These are phyloP conservation scores for Parmales sp. DNA, from an alignment of 108 stramenopile genomes.

Conservation along the genomic window DNA sequence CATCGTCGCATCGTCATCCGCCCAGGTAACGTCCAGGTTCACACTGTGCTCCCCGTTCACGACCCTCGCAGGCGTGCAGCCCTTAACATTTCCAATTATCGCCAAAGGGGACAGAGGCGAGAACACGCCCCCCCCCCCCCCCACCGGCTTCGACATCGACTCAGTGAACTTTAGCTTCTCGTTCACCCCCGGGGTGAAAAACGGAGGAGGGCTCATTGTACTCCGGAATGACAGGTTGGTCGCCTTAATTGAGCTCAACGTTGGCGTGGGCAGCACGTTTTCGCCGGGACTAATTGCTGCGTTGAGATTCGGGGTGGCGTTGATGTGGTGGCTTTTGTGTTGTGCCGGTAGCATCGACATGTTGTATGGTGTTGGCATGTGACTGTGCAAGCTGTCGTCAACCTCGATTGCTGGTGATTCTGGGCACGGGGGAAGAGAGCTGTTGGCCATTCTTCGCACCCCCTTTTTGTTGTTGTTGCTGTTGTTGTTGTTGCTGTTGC, in stretches of 20 bases:
- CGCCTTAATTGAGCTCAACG: background rate
- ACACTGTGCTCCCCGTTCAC: constrained; percentile 1
- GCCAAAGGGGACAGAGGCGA: background rate
- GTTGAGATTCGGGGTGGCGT: background rate
- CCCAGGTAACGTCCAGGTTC: constrained; percentile 1
- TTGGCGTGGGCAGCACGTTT: background rate
- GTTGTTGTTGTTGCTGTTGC: too few relatives aligned
- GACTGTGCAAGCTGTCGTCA: too few relatives aligned
- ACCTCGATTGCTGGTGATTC: too few relatives aligned
- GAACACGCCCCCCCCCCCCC: background rate
- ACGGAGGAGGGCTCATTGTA: background rate
- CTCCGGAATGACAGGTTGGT: background rate
- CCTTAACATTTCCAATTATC: background rate
- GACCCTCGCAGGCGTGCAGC: constrained; percentile 6
- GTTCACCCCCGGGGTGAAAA: background rate
- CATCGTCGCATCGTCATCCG: background rate
- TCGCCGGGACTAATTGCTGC: background rate
- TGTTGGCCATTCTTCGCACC: too few relatives aligned
- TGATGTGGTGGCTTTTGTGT: background rate
- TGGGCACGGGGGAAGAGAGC: too few relatives aligned
- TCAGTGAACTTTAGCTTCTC: background rate
- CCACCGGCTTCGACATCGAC: background rate
- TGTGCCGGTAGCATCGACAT: too few relatives aligned
- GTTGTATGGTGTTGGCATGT: too few relatives aligned
- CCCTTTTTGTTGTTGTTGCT: too few relatives aligned